Evolutionary conservation across 2,329 filamentous ascomycete genomes (phyloP).

Genomic region (Ramichloridium luteum): DNA sequence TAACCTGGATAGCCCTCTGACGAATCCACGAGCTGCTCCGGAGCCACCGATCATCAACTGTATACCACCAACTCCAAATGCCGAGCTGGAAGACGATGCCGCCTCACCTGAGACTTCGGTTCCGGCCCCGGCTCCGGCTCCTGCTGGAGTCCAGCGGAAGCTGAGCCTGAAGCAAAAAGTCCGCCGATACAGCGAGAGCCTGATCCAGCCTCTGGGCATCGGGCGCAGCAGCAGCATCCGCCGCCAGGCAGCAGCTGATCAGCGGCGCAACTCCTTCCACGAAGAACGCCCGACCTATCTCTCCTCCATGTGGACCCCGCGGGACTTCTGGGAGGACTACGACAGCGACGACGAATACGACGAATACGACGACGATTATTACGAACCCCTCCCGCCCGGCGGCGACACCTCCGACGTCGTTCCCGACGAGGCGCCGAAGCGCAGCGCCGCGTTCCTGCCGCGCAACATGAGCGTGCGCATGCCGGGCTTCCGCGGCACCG

Average conservation of each 20-base stretch:
- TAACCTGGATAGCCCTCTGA: conserved; percentile 39
- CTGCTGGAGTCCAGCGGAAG: conserved; percentile 21
- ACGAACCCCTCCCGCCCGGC: conserved; percentile 28
- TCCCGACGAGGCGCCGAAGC: conserved; percentile 4
- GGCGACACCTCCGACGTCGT: conserved; percentile 35
- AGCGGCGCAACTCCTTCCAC: conserved; percentile 17
- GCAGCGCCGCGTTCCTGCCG: conserved; percentile 12
- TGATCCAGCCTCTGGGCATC: conserved; percentile 31
- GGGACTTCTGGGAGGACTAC: conserved; percentile 50
- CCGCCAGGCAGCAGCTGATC: conserved; percentile 3
- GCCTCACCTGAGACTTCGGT: no score
- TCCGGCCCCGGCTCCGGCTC: no score
- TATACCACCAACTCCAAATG: conserved; percentile 41
- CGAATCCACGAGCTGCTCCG: conserved; percentile 46
- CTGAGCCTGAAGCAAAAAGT: conserved; percentile 32
- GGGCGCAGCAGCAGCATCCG: conserved; percentile 15
- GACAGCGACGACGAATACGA: conserved; percentile 29
- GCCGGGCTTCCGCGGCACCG: conserved; percentile 29
- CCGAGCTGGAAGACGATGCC: conserved; percentile 37
- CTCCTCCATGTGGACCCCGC: conserved; percentile 51
- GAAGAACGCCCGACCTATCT: conserved; percentile 27
- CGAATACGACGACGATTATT: conserved; percentile 19
- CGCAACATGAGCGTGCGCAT: conserved; percentile 23
- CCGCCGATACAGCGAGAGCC: conserved; percentile 34
- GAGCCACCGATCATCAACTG: conserved; percentile 44